Base-by-base conservation (phyloP, 2,329 filamentous ascomycete species). In the Microcera coccophila region DNA sequence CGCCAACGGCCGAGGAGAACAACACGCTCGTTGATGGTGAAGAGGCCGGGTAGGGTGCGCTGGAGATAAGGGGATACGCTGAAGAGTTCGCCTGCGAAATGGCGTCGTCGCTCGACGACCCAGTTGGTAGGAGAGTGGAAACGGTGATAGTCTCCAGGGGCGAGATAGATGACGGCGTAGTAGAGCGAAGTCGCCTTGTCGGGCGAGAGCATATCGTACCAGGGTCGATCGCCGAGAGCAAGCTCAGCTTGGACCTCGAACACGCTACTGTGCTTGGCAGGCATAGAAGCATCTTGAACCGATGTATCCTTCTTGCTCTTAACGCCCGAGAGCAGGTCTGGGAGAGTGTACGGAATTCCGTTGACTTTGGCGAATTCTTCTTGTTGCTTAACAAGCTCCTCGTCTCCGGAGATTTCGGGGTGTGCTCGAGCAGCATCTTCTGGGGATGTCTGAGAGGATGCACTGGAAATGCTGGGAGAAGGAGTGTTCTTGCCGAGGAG, bases 121-220 rank as follows among this genome's bases (percentile, higher is more conserved):
- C 93, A 98, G 55, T 88, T 86, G 2, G 89, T 84, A 0, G 93
- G 93, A 2, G 88, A 95, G 71, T 98, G 94, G 73, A 97, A 98
- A 52, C 91, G 87, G 70, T 98, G 93, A 70, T 98, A 98, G 71
- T 98, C 94, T 38, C 93, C 93, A 0, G 93, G 93, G 0, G 94
- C 93, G 33, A 98, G 81, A 69, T 98, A 98, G 60, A 98, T 82
- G 50, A 98, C 94, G 48, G 77, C 87, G 67, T 97, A 98, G 73
- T 95, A 95, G 7, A 98, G 78, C 9, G 84, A 81, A 4, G 84
- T 88, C 64, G 71, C 75, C 64, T 78, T 78, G 40, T 79, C 76
- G 16, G 73, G 66, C 5, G 78, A 77, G 19, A 85, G 69, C n/a
- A 82, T 70, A 32, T 81, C 72, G 62, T 87, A 87, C 86, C 85